A percentile compares a stretch with the other conserved stretches of the same genome.
phyloP scores from a whole-genome alignment of 768 basidiomycete genomes.

The Tulasnella sp. region DNA sequence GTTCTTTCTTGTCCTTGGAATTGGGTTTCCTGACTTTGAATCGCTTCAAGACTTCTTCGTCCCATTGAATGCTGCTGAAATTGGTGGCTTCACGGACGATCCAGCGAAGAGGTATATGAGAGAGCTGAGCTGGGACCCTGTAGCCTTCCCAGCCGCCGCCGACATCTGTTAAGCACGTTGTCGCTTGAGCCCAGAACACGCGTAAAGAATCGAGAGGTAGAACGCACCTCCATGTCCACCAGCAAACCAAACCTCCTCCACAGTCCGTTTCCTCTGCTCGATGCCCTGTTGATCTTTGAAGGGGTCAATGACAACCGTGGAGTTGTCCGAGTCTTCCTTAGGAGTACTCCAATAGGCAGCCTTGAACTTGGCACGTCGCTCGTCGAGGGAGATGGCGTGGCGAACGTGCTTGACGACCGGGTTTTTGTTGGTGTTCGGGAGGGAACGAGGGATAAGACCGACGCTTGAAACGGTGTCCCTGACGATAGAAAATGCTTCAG shows the following conservation, averaged over 20 bases:
- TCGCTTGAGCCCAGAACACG: background rate
- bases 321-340: background rate
- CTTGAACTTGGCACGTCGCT: constrained; percentile 36
- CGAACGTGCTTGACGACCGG: constrained; percentile 34
- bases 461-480: constrained; percentile 27
- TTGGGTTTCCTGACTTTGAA: constrained; percentile 26
- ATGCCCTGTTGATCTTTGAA: background rate
- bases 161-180: constrained; percentile 1
- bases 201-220: background rate
- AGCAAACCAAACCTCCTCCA: constrained; percentile 29
- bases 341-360: constrained; percentile 21
- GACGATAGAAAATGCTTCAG: background rate
- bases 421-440: constrained; percentile 20
- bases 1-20: background rate
- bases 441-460: constrained; percentile 19
- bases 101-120: constrained; percentile 31
- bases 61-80: constrained; percentile 9
- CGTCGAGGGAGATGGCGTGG: constrained; percentile 37
- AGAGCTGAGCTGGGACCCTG: background rate
- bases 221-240: constrained; percentile 20
- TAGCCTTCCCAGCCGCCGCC: constrained; percentile 23
- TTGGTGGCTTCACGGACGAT: constrained; percentile 23
- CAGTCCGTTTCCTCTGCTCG: background rate
- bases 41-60: background rate
- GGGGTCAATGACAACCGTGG: background rate